Percentiles rank a stretch among this genome's conserved stretches.
Conservation (phyloP, 2,329 filamentous ascomycete genomes). For the Chaetomium globosum region DNA sequence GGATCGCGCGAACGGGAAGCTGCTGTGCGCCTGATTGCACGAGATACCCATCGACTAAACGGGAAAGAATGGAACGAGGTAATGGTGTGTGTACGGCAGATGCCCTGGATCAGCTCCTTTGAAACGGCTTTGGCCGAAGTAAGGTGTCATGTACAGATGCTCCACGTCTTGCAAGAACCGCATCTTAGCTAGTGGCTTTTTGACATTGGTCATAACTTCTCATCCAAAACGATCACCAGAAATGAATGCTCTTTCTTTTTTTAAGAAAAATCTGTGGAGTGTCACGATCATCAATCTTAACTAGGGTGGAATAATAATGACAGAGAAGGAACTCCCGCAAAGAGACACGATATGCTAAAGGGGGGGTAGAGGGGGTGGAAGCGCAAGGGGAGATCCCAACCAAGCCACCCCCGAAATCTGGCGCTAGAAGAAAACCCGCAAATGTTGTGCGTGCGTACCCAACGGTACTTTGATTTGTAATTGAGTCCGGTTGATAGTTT, state of each 20-base stretch:
- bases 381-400: neutral
- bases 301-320: no score
- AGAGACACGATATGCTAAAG: neutral
- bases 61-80: constrained; percentile 7
- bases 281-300: neutral
- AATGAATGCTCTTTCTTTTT: neutral
- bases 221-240: neutral
- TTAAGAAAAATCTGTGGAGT: neutral
- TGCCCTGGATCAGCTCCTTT: constrained; percentile 11
- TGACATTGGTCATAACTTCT: neutral
- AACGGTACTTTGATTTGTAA: neutral
- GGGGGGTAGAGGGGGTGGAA: neutral
- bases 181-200: neutral
- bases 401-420: neutral
- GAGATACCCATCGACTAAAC: constrained; percentile 5
- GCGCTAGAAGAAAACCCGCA: neutral
- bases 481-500: neutral
- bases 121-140: constrained; percentile 4
- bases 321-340: no score
- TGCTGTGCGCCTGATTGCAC: constrained; percentile 5
- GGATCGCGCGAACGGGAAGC: constrained; percentile 2
- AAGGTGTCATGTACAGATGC: neutral
- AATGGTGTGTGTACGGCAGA: constrained; percentile 4
- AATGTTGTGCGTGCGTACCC: neutral
- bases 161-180: neutral